phyloP scores from a whole-genome alignment of 768 basidiomycete genomes.

The Suillus subluteus region DNA sequence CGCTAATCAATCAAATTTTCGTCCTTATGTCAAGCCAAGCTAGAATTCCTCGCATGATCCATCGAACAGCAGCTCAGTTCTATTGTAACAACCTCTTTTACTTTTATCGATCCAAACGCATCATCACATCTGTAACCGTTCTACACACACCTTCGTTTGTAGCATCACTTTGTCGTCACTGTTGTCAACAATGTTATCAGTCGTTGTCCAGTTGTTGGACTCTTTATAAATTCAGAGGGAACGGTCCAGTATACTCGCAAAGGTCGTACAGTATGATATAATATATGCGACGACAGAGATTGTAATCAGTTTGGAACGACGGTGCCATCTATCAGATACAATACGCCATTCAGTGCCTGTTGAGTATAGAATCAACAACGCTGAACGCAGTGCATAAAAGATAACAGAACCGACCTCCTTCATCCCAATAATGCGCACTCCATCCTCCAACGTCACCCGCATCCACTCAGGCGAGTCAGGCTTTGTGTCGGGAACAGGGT shows the following conservation, averaged over 20 bases:
- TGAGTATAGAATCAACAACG: constrained; percentile 4
- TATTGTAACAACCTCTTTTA: constrained; percentile 21
- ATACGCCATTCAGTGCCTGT: constrained; percentile 37
- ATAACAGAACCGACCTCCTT: constrained; percentile 54
- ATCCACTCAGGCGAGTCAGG: constrained; percentile 57
- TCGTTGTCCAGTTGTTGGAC: constrained; percentile 3
- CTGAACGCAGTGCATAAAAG: background rate
- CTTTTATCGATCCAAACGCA: constrained; percentile 25
- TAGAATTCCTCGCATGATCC: constrained; percentile 26
- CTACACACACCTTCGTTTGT: constrained; percentile 34
- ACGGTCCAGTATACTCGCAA: background rate
- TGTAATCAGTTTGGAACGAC: constrained; percentile 1
- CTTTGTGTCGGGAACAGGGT: constrained; percentile 32
- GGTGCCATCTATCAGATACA: background rate
- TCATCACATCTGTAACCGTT: constrained; percentile 24
- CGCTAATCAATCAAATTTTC: constrained; percentile 20
- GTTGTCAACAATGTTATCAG: constrained; percentile 10
- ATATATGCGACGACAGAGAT: background rate
- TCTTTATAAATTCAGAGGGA: background rate
- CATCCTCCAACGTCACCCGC: constrained; percentile 57
- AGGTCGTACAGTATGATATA: background rate
- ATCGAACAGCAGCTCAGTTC: constrained; percentile 28
- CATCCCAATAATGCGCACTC: constrained; percentile 56
- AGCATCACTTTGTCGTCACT: constrained; percentile 17
- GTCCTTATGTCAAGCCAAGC: constrained; percentile 19